These are phyloP conservation scores for Metroxylon sagu DNA, from an alignment of 176 grass and related monocot species.

Conservation along the genomic window DNA sequence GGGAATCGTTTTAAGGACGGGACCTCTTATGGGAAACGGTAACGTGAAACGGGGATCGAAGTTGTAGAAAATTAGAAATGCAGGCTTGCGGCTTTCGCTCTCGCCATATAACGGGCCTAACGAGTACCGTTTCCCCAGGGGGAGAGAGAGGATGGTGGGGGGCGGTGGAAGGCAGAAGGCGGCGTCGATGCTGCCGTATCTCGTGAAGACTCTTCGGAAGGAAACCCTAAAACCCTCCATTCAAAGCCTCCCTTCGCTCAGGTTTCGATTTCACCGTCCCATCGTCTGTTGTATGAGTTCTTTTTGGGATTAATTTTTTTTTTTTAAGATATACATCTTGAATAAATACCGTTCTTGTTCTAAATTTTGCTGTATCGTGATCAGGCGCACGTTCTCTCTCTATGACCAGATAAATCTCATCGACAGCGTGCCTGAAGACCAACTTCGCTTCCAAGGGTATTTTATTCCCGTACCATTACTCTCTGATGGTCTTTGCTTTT, in stretches of 20 bases:
- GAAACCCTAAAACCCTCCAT: slow-evolving; percentile 29
- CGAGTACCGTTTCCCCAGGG: neutral
- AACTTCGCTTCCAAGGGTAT: slow-evolving; percentile 80
- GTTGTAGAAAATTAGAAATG: too few relatives aligned
- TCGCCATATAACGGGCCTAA: too few relatives aligned
- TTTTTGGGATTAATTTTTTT: too few relatives aligned
- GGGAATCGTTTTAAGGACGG: too few relatives aligned
- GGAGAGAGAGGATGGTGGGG: slow-evolving; percentile 21
- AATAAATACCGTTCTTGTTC: too few relatives aligned
- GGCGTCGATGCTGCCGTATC: slow-evolving; percentile 49
- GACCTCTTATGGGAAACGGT: too few relatives aligned
- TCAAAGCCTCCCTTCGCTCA: slow-evolving; percentile 63
- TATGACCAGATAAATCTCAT: slow-evolving; percentile 99
- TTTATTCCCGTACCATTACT: neutral
- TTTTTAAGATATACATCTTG: too few relatives aligned
- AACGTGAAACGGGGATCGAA: too few relatives aligned
- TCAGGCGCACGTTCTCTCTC: slow-evolving; percentile 82
- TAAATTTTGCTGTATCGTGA: neutral
- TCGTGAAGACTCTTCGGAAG: slow-evolving; percentile 63
- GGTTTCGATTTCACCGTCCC: slow-evolving; percentile 21
- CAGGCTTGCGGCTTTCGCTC: too few relatives aligned
- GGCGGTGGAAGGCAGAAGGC: slow-evolving; percentile 49
- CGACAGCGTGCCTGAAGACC: slow-evolving; percentile 70
- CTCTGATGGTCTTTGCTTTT: too few relatives aligned
- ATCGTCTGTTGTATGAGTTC: neutral